Evolutionary conservation across 2,329 filamentous ascomycete species (phyloP).

Genomic region (Onygena corvina): DNA sequence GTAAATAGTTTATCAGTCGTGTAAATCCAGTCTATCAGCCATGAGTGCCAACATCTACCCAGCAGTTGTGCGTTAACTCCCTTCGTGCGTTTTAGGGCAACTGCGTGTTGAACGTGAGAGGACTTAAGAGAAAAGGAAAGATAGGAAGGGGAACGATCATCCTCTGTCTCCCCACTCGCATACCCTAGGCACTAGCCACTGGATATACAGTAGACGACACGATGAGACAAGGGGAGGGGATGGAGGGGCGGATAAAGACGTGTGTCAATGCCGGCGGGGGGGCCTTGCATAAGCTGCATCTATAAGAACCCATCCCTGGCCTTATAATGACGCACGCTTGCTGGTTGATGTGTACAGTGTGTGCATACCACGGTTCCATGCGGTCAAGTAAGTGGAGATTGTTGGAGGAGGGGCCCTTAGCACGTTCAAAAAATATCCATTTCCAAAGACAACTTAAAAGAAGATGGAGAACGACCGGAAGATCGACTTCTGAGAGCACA

Average conservation of each 20-base stretch:
- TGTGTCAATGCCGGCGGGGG: neutral
- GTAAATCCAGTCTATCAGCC: neutral
- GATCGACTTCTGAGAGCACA: neutral
- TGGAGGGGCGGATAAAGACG: neutral
- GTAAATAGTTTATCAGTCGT: neutral
- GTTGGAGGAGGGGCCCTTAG: neutral
- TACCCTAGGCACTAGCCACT: conserved; percentile 1
- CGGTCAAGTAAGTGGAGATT: conserved; percentile 2
- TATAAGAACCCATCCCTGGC: neutral
- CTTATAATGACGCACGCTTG: neutral
- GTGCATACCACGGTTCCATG: conserved; percentile 3
- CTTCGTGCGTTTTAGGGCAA: too few species aligned
- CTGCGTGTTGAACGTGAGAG: neutral
- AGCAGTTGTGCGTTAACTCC: too few species aligned
- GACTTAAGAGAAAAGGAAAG: neutral
- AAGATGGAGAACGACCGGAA: neutral
- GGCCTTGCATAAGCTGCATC: neutral
- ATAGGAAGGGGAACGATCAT: neutral
- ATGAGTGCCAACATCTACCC: too few species aligned
- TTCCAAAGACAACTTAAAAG: neutral
- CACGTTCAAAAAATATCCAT: too few species aligned
- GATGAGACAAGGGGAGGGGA: neutral
- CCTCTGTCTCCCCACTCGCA: neutral
- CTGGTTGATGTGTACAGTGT: conserved; percentile 1
- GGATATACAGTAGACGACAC: too few species aligned